Conservation (phyloP, 2,329 filamentous ascomycete species). For the Penicillium sp. region DNA sequence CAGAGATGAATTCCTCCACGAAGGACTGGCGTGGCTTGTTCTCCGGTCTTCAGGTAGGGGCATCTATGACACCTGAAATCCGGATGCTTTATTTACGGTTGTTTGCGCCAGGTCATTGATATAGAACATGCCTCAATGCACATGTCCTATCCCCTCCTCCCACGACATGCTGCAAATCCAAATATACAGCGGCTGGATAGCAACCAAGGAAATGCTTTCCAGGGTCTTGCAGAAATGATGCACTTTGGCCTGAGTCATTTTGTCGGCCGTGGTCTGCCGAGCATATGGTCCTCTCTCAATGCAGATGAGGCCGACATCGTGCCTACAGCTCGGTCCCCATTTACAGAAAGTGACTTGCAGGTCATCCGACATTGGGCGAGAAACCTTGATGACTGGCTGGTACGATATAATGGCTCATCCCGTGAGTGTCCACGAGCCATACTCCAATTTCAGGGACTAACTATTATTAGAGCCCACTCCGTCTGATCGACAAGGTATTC, state of each 20-base stretch:
- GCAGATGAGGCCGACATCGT: slow-evolving; percentile 12
- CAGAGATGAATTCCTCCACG: slow-evolving; percentile 6
- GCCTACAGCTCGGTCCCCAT: slow-evolving; percentile 16
- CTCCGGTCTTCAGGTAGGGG: slow-evolving; percentile 26
- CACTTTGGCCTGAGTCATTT: slow-evolving; percentile 31
- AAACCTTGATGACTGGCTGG: slow-evolving; percentile 30
- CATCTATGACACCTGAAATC: too few species aligned
- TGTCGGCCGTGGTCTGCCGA: slow-evolving; percentile 28
- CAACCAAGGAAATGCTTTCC: slow-evolving; percentile 25
- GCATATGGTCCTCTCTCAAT: slow-evolving; percentile 30
- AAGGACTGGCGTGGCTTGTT: slow-evolving; percentile 27
- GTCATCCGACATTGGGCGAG: slow-evolving; percentile 30
- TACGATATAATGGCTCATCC: slow-evolving; percentile 28
- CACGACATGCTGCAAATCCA: slow-evolving; percentile 22
- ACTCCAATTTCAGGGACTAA: background rate
- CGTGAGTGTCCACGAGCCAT: slow-evolving; percentile 14
- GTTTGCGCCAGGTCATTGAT: slow-evolving; percentile 23
- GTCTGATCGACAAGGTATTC: slow-evolving; percentile 29
- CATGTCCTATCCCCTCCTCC: slow-evolving; percentile 29
- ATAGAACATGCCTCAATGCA: slow-evolving; percentile 34
- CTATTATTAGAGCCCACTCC: slow-evolving; percentile 23
- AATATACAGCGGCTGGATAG: slow-evolving; percentile 20
- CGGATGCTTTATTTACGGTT: background rate
- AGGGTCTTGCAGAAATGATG: slow-evolving; percentile 31
- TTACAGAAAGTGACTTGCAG: slow-evolving; percentile 27